Conservation (phyloP, 768 basidiomycete species). For the Phylloporus sp. region DNA sequence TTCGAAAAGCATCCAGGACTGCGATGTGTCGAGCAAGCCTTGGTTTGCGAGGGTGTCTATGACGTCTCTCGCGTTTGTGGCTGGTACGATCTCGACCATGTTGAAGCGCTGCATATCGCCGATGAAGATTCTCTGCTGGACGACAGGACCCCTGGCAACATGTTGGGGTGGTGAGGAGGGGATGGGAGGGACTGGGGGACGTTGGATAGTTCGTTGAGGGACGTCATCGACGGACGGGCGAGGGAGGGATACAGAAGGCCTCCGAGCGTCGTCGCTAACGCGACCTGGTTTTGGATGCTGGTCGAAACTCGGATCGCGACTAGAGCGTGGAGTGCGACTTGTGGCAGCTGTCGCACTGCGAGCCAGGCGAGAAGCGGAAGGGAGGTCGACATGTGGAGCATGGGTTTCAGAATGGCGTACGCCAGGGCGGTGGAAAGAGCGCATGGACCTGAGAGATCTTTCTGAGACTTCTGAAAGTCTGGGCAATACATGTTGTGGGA, state of each 20-base stretch:
- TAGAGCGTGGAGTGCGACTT: conserved; percentile 11
- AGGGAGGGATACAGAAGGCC: conserved; percentile 15
- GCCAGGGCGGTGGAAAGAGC: conserved; percentile 57
- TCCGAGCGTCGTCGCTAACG: conserved; percentile 26
- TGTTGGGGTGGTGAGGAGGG: conserved; percentile 33
- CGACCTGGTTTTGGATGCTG: conserved; percentile 17
- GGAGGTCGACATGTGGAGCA: conserved; percentile 30
- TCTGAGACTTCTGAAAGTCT: conserved; percentile 20
- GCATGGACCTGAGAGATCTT: conserved; percentile 41
- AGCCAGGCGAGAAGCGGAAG: conserved; percentile 27
- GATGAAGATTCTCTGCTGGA: conserved; percentile 73
- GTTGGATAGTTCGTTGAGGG: conserved; percentile 24
- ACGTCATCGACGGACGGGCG: conserved; percentile 23
- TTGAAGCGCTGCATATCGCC: conserved; percentile 72
- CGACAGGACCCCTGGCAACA: conserved; percentile 28
- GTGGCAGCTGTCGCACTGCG: conserved; percentile 36
- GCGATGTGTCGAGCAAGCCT: conserved; percentile 60
- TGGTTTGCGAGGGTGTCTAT: conserved; percentile 58
- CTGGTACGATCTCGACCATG: conserved; percentile 62
- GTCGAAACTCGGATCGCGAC: conserved; percentile 21
- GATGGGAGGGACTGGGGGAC: conserved; percentile 37
- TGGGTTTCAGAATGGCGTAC: conserved; percentile 32
- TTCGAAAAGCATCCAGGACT: conserved; percentile 88
- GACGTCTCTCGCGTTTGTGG: conserved; percentile 70
- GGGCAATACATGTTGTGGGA: conserved; percentile 17